These are phyloP conservation scores for Paracorniculantispora psalliotae DNA, from an alignment of 2,329 filamentous ascomycete species.

Conservation along the genomic window DNA sequence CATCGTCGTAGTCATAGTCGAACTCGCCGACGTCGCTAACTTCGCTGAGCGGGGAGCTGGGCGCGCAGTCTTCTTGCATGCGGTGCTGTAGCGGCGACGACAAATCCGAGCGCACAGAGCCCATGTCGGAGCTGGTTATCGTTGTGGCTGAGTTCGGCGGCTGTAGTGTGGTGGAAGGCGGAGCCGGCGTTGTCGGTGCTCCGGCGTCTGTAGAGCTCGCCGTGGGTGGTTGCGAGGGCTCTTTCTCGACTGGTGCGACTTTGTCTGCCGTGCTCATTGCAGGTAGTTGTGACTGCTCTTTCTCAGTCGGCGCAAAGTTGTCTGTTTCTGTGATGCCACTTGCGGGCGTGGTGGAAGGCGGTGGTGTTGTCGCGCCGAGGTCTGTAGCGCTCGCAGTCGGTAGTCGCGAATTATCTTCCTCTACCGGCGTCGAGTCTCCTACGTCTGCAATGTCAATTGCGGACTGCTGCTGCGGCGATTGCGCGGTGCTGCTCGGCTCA, in stretches of 20 bases:
- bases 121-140: constrained; percentile 2
- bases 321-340: background rate
- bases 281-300: too few relatives aligned
- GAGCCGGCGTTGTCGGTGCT: background rate
- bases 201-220: background rate
- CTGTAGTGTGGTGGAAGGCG: background rate
- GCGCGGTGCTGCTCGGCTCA: too few relatives aligned
- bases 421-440: too few relatives aligned
- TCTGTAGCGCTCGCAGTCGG: too few relatives aligned
- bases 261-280: too few relatives aligned
- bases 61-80: background rate
- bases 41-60: constrained; percentile 7
- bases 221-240: background rate
- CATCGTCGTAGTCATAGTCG: constrained; percentile 28
- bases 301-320: too few relatives aligned
- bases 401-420: too few relatives aligned
- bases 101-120: background rate
- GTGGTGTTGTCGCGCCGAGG: background rate
- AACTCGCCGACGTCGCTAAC: constrained; percentile 19
- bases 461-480: too few relatives aligned
- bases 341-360: background rate
- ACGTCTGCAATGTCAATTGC: too few relatives aligned
- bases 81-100: background rate
- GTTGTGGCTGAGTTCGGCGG: background rate
- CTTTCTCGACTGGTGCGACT: background rate